Evolutionary conservation across 192 early-diverging fungal genomes (phyloP).

Genomic region (Spinellus fusiger): DNA sequence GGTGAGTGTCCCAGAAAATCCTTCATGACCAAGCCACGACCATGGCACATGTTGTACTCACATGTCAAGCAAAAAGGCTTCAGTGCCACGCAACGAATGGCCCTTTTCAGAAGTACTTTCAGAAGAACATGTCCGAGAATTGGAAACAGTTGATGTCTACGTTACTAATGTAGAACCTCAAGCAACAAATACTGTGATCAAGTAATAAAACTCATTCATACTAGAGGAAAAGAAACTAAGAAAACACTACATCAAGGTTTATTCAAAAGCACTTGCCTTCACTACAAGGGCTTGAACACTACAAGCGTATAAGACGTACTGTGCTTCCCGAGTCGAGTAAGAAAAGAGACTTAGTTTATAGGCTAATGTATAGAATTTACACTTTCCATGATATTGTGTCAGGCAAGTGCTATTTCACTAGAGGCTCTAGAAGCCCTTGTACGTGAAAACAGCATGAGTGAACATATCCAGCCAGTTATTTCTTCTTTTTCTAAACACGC

Average conservation of each 20-base stretch:
- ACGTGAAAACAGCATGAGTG: slow-evolving; percentile 16
- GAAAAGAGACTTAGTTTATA: not conserved
- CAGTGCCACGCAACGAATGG: slow-evolving; percentile 16
- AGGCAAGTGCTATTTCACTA: slow-evolving; percentile 13
- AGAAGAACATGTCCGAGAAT: slow-evolving; percentile 33
- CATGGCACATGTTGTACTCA: no score
- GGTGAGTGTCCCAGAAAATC: no score
- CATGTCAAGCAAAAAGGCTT: no score
- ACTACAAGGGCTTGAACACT: slow-evolving; percentile 34
- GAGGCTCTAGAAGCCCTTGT: slow-evolving; percentile 23
- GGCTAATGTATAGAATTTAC: slow-evolving; percentile 17
- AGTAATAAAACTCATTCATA: slow-evolving; percentile 1
- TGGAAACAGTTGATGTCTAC: slow-evolving; percentile 33
- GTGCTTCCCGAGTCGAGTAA: not conserved
- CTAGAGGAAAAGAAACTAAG: not conserved
- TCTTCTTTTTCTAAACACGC: slow-evolving; percentile 54
- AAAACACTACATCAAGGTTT: slow-evolving; percentile 30
- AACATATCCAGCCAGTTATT: slow-evolving; percentile 21
- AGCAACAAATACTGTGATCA: slow-evolving; percentile 23
- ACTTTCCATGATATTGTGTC: slow-evolving; percentile 35
- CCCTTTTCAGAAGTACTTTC: slow-evolving; percentile 39
- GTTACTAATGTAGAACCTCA: slow-evolving; percentile 19
- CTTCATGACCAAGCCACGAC: no score
- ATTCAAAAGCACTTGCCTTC: slow-evolving; percentile 35
- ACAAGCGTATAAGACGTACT: slow-evolving; percentile 38